These are phyloP conservation scores for Phyllostachys edulis DNA, from an alignment of 176 grass and related monocot species.

Conservation along the genomic window DNA sequence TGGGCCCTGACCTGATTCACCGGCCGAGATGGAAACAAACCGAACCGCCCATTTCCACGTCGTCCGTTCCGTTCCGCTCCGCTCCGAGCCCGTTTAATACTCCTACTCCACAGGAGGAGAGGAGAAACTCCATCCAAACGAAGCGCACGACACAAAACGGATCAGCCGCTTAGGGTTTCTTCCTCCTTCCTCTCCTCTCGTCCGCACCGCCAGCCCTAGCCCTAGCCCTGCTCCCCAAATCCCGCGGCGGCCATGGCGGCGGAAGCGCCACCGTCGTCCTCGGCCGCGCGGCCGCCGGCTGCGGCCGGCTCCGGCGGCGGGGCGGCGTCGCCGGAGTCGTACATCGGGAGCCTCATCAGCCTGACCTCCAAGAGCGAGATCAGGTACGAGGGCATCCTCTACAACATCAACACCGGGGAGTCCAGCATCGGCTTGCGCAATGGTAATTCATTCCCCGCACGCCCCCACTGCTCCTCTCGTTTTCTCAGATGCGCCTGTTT, in stretches of 20 bases:
- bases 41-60: too few species aligned
- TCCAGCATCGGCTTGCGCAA: conserved; percentile 74
- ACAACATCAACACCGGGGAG: conserved; percentile 72
- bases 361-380: conserved; percentile 87
- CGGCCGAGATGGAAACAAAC: too few species aligned
- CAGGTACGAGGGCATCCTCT: conserved; percentile 87
- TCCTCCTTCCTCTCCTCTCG: not conserved
- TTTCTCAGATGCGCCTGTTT: conserved; percentile 26
- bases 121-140: too few species aligned
- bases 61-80: too few species aligned
- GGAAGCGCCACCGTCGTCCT: conserved; percentile 49
- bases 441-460: conserved; percentile 34
- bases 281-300: not conserved
- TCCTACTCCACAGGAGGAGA: too few species aligned
- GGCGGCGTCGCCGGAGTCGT: conserved; percentile 59
- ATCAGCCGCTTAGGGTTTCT: conserved; percentile 52
- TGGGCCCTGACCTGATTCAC: too few species aligned
- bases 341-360: conserved; percentile 81
- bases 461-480: not conserved
- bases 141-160: not conserved
- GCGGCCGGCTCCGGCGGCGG: conserved; percentile 14
- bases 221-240: not conserved
- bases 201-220: conserved; percentile 10
- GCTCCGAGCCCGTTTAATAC: too few species aligned
- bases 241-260: conserved; percentile 49